A percentile compares a stretch with the other conserved stretches of the same genome.
Evolutionary conservation across 139 green algal genomes (phyloP).

Genomic region (Bryopsis sp.): DNA sequence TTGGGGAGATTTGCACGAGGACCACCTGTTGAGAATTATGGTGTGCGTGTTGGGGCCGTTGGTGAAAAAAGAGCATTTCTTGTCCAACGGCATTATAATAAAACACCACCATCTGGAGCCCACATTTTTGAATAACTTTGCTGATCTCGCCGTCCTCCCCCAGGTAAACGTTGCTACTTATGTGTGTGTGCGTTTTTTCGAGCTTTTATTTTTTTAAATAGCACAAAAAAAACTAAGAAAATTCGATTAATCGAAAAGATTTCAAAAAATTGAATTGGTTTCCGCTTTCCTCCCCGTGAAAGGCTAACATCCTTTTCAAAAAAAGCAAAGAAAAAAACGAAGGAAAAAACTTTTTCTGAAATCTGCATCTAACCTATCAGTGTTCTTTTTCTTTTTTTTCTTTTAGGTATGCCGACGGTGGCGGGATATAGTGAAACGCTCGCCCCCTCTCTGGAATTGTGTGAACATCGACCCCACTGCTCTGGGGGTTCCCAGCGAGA

Average conservation of each 20-base stretch:
- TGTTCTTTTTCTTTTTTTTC: too few species aligned
- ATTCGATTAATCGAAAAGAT: too few species aligned
- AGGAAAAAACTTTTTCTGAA: too few species aligned
- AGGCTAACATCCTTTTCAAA: too few species aligned
- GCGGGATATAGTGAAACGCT: not conserved
- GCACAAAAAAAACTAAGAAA: too few species aligned
- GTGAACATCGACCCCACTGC: not conserved
- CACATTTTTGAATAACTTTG: conserved; percentile 1
- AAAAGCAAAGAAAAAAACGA: too few species aligned
- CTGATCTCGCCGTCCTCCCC: not conserved
- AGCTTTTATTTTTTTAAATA: too few species aligned
- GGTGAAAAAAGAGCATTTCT: not conserved
- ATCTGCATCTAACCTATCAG: too few species aligned
- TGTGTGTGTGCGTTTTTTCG: not conserved
- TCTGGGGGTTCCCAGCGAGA: not conserved
- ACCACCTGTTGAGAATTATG: not conserved
- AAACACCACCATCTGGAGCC: conserved; percentile 1
- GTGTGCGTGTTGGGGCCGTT: not conserved
- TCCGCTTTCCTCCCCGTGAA: too few species aligned
- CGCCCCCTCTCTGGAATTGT: not conserved
- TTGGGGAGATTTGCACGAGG: not conserved
- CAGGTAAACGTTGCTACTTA: not conserved
- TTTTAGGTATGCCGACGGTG: not conserved
- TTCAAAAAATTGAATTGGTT: too few species aligned
- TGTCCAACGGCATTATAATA: conserved; percentile 3